Base-by-base conservation (phyloP, 2,329 filamentous ascomycete species). In the Aspergillus sp. region DNA sequence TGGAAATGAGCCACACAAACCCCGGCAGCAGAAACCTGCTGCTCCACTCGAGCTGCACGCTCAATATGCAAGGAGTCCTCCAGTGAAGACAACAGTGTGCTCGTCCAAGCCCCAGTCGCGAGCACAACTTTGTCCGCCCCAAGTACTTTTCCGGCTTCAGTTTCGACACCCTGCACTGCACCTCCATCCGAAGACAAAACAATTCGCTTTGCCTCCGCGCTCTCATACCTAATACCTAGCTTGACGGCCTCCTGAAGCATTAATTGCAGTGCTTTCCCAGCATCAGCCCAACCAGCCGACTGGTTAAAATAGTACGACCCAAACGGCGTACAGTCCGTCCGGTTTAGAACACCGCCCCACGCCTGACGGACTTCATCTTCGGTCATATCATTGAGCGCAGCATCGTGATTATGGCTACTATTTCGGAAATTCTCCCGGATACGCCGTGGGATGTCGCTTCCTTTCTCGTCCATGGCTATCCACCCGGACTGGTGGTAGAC, bases 401-500 rank as follows among this genome's bases (percentile, higher is more conserved):
- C 75, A 0, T 68, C 69, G 58, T 76, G 69, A 35, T 72, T 63
- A 3, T 79, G 69, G 3, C 79, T 77, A 21, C 82, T 73, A 37
- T 74, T 71, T 58, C 76, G 73, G 66, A 86, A 84, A 56, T 86
- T 84, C 59, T 78, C 70, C 12, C 82, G 74, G 40, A 87, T 84
- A 0, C 81, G 73, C 39, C 78, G 73, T 2, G 80, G 79, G 57
- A 84, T 77, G 46, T 80, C 75, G 56, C 77, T 75, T 2, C 66
- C 74, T 35, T 74, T 77, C 44, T 81, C 76, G 61, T 79, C 82
- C 66, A 84, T 80, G 74, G 78, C 84, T 55, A 85, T 79, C 73
- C 87, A 83, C 0, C 86, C 86, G 0, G 81, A 84, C 65, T 83
- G 79, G 67, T 87, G 82, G 66, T 86, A 88, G n/a, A 74, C 63